phyloP scores from a whole-genome alignment of 768 basidiomycete genomes.

The Leccinum disarticulatum region DNA sequence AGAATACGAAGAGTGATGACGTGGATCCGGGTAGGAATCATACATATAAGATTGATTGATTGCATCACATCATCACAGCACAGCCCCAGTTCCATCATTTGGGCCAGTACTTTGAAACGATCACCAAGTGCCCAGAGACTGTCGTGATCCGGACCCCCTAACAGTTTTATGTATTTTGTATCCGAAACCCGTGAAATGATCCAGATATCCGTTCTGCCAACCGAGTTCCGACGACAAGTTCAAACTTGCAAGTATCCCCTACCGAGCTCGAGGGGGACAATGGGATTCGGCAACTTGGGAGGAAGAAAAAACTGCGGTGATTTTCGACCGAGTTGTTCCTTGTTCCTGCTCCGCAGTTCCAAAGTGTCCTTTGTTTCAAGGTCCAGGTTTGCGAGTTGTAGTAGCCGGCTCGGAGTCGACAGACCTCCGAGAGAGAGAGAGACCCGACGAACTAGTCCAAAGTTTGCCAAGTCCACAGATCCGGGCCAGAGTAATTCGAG shows the following conservation, averaged over 20 bases:
- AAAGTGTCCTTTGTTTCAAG: too few species aligned
- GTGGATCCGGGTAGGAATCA: neutral
- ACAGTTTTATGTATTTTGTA: neutral
- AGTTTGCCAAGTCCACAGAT: neutral
- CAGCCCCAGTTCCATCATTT: too few species aligned
- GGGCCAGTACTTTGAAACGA: too few species aligned
- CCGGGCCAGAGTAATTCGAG: neutral
- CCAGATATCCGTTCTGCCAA: neutral
- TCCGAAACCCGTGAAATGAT: neutral
- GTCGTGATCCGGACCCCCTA: neutral
- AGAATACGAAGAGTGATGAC: neutral
- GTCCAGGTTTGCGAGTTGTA: neutral
- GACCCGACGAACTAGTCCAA: neutral
- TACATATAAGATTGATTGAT: neutral
- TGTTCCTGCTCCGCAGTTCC: too few species aligned
- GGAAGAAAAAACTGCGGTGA: too few species aligned
- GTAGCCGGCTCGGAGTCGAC: neutral
- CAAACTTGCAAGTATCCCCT: too few species aligned
- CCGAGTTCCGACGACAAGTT: neutral
- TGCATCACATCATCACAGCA: neutral
- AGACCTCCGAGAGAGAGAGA: neutral
- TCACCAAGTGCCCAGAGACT: neutral
- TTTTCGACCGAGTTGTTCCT: too few species aligned
- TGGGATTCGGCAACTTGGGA: too few species aligned
- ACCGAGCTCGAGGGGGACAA: neutral